Base-by-base conservation (phyloP, 805 yeast genomes). In the Wickerhamomyces silvicola region DNA sequence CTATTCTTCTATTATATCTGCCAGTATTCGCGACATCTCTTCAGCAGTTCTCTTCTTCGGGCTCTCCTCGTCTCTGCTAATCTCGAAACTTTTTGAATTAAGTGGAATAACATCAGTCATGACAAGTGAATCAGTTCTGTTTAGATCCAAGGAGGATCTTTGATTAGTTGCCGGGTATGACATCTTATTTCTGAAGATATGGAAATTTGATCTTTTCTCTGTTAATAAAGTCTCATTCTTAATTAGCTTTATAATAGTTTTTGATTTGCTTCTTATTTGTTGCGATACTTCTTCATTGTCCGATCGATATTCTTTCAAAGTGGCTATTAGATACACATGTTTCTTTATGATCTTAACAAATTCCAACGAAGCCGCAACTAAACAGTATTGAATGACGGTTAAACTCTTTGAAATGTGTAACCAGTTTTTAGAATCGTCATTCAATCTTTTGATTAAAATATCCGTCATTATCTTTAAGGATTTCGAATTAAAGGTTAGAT, bases 301-400 rank as follows among this genome's bases (percentile, higher is more conserved):
- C 34, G 55, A 21, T 24, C 52, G 49, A 31, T 51, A 60, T 22
- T 59, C 59, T 22, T 36, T 30, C 6, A 54, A 31, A 3, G 62
- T 47, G 2, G 48, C 31, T 2, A 46, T 32, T n/a, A 62, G 28
- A 23, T 49, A 67, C 37, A 50, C 54, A 45, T 66, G 68, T 24
- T 64, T 54, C 33, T 59, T 58, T 36, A 65, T 42, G 76, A 80
- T 75, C 5, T 52, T 39, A 10, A 68, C 57, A 48, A 74, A 75
- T 12, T 61, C 70, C 18, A 47, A 50, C 1, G 80, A 70, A 0
- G 82, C 82, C 23, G 72, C 68, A 36, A 74, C 68, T 13, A 75
- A 40, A 21, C 74, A 44, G 37, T 70, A 75, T 20, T 69, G 59
- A 3, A 74, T 56, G 10, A 77, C 64, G 0, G 81, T 71, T 12